Base-by-base conservation (phyloP, 2,329 filamentous ascomycete species). In the Mariannaea sp. region DNA sequence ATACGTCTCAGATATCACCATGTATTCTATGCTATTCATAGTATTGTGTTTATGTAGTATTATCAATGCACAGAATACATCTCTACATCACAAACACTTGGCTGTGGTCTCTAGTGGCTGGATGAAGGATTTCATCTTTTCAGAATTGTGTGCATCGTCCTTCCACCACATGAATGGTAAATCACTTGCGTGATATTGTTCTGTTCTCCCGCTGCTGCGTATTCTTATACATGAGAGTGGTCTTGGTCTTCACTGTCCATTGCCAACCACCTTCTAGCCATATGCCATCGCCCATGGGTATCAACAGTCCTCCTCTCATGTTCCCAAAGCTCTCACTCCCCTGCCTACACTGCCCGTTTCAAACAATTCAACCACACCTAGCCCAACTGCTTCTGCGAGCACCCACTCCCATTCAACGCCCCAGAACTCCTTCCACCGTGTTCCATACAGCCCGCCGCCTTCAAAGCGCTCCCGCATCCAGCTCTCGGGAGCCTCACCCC, bases 281-380 rank as follows among this genome's bases (percentile, higher is more conserved):
- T 24, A 24, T n/a, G n/a, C 22, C 22, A 24, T 5, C 22, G n/a
- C n/a, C n/a, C n/a, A n/a, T n/a, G n/a, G 27, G 27, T 13, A 5
- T 14, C 30, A 32, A 5, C 10, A 7, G 30, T 32, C 30, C 30
- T 7, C 5, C 30, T 32, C 6, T 44, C 12, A n/a, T 44, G 5
- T 8, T 24, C 22, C 22, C 51, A 79, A 49, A 44, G 71, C 70
- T 59, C 84, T 77, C 53, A 90, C 80, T 9, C 83, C 88, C 55
- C 81, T 77, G 1, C 88, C 88, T n/a, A 91, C 86, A 62, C 83
- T 88, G 12, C 85, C 79, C 10, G 88, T 92, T 65, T 90, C 83
- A 68, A 92, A 92, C 12, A 89, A 73, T 70, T 92, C 88, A 4
- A 91, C 80, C 13, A 87, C 66, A 1, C 89, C 89, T 22, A 84